These are phyloP conservation scores for Mycogone perniciosa DNA, from an alignment of 2,329 filamentous ascomycete species.

Conservation along the genomic window DNA sequence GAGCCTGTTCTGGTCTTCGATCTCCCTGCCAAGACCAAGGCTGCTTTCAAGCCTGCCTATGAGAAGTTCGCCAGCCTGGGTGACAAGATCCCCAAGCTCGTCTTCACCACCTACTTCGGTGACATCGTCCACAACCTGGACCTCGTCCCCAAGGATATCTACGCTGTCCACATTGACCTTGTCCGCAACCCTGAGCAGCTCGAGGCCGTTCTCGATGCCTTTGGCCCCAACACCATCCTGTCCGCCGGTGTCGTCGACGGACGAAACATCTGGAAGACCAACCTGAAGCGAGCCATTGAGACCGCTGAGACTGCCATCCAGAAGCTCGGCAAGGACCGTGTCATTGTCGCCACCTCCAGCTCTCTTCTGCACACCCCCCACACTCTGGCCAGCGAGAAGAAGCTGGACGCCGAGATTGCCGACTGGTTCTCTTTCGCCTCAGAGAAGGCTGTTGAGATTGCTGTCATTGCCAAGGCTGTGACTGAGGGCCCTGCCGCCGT, in stretches of 20 bases:
- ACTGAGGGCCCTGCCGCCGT: slow-evolving; percentile 86
- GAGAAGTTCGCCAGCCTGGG: slow-evolving; percentile 76
- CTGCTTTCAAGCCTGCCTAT: slow-evolving; percentile 96
- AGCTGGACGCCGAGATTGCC: slow-evolving; percentile 83
- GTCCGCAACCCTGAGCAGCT: slow-evolving; percentile 99
- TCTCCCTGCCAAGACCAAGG: slow-evolving; percentile 82
- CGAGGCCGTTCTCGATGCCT: slow-evolving; percentile 70
- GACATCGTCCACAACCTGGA: slow-evolving; percentile 99
- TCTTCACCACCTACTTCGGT: slow-evolving; percentile 97
- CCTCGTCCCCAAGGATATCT: slow-evolving; percentile 69
- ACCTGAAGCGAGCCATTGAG: slow-evolving; percentile 94
- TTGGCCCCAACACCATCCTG: slow-evolving; percentile 83
- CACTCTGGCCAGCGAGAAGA: slow-evolving; percentile 98
- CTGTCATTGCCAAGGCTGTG: slow-evolving; percentile 92
- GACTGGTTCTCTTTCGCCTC: slow-evolving; percentile 99
- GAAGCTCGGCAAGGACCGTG: slow-evolving; percentile 93
- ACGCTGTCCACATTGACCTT: slow-evolving; percentile 89
- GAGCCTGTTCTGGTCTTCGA: slow-evolving; percentile 97
- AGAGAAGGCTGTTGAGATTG: slow-evolving; percentile 89
- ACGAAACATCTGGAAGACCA: slow-evolving; percentile 99
- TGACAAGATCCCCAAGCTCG: slow-evolving; percentile 75
- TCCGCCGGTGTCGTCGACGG: slow-evolving; percentile 97
- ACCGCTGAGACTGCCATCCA: slow-evolving; percentile 82
- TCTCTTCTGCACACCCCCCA: slow-evolving; percentile 98
- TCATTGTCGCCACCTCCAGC: slow-evolving; percentile 93